Evolutionary conservation across 768 basidiomycete genomes (phyloP), one percentile per base, ranked within the genome.

Genomic region (Trichaptum fuscoviolaceum): DNA sequence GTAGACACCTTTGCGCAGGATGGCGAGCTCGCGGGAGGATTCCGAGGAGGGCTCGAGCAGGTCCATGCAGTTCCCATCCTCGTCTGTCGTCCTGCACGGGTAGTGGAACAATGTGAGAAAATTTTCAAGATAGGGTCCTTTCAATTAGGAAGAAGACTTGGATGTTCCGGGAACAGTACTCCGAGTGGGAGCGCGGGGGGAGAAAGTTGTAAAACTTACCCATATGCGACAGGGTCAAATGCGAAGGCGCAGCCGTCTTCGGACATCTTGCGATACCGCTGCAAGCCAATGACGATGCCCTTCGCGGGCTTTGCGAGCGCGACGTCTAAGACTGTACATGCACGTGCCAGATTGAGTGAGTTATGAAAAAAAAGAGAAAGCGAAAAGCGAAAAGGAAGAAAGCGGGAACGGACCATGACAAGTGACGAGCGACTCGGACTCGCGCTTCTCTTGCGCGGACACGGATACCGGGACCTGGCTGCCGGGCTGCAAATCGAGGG

Each of bases 301-400:
- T 83, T 75, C 0, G 91, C 95, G 20, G 95, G 95, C 71, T 85
- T 92, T 25, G 95, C 95, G 1, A 84, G 80, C 10, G 92, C 89
- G 0, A 92, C 86, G 73, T 97, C 95, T 69, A 97, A 87, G 20
- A 96, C 95, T 96, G 67, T 60, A 15, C 20, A 15, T 12, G 10
- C 15, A 12, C 42, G 42, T 12, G 42, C 3, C 42, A 4, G 42
- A 3, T 30, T 30, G n/a, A n/a, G n/a, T 30, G 30, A 30, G 30
- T 30, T 3, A 30, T 8, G 4, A 30, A 30, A 8, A 3, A 8
- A 3, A 30, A 3, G 30, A 30, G 2, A 30, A 30, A 30, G 30
- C 30, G 30, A 30, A 30, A 30, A 30, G 30, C 30, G 30, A 30
- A 30, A 30, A 30, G 30, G 30, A 8, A 30, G 8, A 30, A 30